Percentiles rank a stretch among this genome's conserved stretches.
Conservation (phyloP, 1,284 basidiomycete species). For the Puccinia polysora region DNA sequence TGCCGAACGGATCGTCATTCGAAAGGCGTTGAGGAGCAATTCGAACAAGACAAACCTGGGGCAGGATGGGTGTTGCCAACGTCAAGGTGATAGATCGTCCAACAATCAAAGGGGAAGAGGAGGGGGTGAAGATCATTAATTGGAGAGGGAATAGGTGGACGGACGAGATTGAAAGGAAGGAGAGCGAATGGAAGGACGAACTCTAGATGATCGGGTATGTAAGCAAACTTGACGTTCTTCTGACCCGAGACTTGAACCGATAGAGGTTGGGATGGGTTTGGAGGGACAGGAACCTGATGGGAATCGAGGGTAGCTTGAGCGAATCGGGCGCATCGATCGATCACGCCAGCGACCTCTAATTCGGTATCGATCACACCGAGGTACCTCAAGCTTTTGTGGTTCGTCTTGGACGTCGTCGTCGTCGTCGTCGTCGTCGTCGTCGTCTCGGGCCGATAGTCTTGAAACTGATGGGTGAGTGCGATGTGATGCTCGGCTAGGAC, state of each 20-base stretch:
- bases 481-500: slow-evolving; percentile 86
- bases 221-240: slow-evolving; percentile 68
- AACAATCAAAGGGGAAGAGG: not conserved
- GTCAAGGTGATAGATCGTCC: slow-evolving; percentile 53
- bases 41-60: slow-evolving; percentile 70
- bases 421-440: slow-evolving; percentile 46
- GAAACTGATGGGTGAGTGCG: slow-evolving; percentile 56
- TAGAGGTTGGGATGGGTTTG: not conserved
- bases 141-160: slow-evolving; percentile 14
- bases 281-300: not conserved
- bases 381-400: not conserved
- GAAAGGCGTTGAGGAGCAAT: slow-evolving; percentile 68
- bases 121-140: not conserved
- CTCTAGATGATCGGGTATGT: slow-evolving; percentile 78
- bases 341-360: not conserved
- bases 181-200: not conserved
- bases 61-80: not conserved
- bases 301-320: slow-evolving; percentile 6
- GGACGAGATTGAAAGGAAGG: not conserved
- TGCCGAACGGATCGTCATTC: slow-evolving; percentile 48
- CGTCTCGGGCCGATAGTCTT: too few relatives aligned
- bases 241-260: slow-evolving; percentile 63
- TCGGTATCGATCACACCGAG: slow-evolving; percentile 33
- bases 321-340: slow-evolving; percentile 14
- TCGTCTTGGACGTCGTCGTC: slow-evolving; percentile 54